Evolutionary conservation across 495 filamentous ascomycete species (phyloP).

Genomic region (Tuber microsphaerosporum): DNA sequence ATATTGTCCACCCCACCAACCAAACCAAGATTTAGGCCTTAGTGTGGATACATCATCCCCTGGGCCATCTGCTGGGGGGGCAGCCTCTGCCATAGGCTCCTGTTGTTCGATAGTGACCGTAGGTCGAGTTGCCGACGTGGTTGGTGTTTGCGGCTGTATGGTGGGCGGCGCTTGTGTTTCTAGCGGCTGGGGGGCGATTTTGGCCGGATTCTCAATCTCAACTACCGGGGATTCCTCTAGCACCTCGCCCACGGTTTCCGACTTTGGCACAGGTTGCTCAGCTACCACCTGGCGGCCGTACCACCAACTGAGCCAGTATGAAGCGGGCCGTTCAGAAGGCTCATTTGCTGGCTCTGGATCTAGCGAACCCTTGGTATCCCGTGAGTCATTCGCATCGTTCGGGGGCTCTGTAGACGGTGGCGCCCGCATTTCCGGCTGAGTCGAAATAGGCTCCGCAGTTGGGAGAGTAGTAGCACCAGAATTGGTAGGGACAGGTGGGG

Average conservation of each 20-base stretch:
- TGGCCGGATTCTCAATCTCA: conserved; percentile 16
- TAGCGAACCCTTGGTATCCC: conserved; percentile 11
- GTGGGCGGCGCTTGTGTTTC: not conserved
- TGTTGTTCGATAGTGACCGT: not conserved
- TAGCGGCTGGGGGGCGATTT: not conserved
- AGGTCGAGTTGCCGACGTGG: not conserved
- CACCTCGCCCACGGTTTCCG: conserved; percentile 21
- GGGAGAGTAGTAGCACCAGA: not conserved
- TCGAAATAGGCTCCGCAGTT: conserved; percentile 1
- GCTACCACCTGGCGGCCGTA: conserved; percentile 23
- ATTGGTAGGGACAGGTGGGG: not conserved
- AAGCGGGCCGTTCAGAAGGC: conserved; percentile 9
- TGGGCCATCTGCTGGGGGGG: conserved; percentile 18
- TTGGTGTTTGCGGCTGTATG: not conserved
- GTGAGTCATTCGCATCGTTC: conserved; percentile 16
- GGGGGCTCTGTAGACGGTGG: conserved; percentile 5
- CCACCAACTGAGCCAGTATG: conserved; percentile 40
- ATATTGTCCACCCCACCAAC: conserved; percentile 32
- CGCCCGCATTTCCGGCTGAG: conserved; percentile 1
- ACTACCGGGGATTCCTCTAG: conserved; percentile 16
- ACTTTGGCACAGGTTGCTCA: conserved; percentile 23
- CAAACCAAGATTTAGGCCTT: conserved; percentile 37
- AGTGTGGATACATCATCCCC: conserved; percentile 12
- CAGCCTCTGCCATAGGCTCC: not conserved
- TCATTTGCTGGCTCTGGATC: not conserved